phyloP scores from a whole-genome alignment of 2,329 filamentous ascomycete species.

The Fusarium sp. region DNA sequence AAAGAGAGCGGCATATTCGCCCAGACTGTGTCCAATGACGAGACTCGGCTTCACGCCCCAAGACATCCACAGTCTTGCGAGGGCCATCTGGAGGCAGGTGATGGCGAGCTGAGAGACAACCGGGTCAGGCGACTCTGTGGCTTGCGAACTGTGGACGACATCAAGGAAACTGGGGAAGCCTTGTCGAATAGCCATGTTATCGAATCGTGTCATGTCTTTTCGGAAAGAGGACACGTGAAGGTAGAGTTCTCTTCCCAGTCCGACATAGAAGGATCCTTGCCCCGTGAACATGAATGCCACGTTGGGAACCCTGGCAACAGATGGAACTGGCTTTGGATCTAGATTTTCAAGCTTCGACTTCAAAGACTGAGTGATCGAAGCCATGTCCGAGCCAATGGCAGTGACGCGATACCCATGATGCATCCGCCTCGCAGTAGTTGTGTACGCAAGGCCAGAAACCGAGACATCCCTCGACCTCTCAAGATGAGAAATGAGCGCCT shows the following conservation, averaged over 20 bases:
- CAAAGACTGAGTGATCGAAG: constrained; percentile 19
- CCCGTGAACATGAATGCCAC: constrained; percentile 60
- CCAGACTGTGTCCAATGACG: constrained; percentile 65
- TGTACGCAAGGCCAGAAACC: constrained; percentile 73
- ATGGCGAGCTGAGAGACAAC: constrained; percentile 54
- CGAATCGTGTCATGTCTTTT: constrained; percentile 48
- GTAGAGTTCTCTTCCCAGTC: constrained; percentile 52
- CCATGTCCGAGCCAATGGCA: constrained; percentile 50
- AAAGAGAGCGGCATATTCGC: constrained; percentile 73
- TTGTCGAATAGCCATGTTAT: constrained; percentile 47
- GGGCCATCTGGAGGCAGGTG: constrained; percentile 55
- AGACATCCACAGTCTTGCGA: constrained; percentile 49
- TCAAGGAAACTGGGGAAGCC: constrained; percentile 55
- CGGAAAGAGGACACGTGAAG: constrained; percentile 48
- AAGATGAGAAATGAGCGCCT: constrained; percentile 67
- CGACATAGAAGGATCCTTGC: constrained; percentile 55
- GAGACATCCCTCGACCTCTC: constrained; percentile 62
- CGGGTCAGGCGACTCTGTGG: constrained; percentile 24
- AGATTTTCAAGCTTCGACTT: constrained; percentile 16
- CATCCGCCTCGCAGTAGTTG: constrained; percentile 73
- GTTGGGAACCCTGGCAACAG: constrained; percentile 29
- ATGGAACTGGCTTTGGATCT: constrained; percentile 32
- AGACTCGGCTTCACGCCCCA: constrained; percentile 55
- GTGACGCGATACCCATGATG: constrained; percentile 70
- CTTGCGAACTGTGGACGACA: constrained; percentile 58